These are phyloP conservation scores for Kluyveromyces aestuarii DNA, from an alignment of 805 yeast genomes.

Conservation along the genomic window DNA sequence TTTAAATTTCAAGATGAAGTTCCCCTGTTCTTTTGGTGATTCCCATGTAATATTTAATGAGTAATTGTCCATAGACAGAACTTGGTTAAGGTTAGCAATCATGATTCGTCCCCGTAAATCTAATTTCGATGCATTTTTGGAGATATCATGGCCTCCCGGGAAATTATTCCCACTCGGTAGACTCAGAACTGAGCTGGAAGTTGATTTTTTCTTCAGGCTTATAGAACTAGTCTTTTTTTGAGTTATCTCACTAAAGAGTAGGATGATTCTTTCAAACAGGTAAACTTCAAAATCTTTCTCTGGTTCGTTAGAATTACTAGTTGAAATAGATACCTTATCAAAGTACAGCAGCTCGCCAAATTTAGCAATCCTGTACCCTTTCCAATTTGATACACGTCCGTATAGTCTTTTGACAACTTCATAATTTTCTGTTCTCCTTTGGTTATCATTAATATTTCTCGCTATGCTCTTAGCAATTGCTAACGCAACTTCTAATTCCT, in stretches of 20 bases:
- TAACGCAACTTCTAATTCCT: slow-evolving; percentile 63
- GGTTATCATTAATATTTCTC: slow-evolving; percentile 83
- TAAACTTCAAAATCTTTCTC: slow-evolving; percentile 88
- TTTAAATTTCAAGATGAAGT: slow-evolving; percentile 71
- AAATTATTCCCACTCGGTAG: slow-evolving; percentile 8
- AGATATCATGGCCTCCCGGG: slow-evolving; percentile 8
- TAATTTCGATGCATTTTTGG: slow-evolving; percentile 29
- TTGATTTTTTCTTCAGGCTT: slow-evolving; percentile 30
- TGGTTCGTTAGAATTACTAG: slow-evolving; percentile 40
- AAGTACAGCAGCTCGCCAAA: slow-evolving; percentile 81
- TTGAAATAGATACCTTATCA: slow-evolving; percentile 48
- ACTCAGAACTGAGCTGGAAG: slow-evolving; percentile 12
- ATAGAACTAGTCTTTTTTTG: slow-evolving; percentile 41
- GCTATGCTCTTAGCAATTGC: slow-evolving; percentile 79
- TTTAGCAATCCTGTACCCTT: slow-evolving; percentile 68
- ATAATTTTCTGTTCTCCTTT: slow-evolving; percentile 81
- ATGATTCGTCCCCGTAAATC: slow-evolving; percentile 78
- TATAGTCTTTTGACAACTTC: slow-evolving; percentile 58
- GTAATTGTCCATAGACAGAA: slow-evolving; percentile 40
- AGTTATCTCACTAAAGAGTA: slow-evolving; percentile 53
- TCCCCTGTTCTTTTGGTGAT: slow-evolving; percentile 81
- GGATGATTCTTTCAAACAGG: slow-evolving; percentile 64
- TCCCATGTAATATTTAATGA: slow-evolving; percentile 66
- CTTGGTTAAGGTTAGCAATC: slow-evolving; percentile 52
- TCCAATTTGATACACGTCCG: slow-evolving; percentile 82